Evolutionary conservation across 495 filamentous ascomycete species (phyloP), one percentile per base, ranked within the genome.

Genomic region (Penicillium bovifimosum): DNA sequence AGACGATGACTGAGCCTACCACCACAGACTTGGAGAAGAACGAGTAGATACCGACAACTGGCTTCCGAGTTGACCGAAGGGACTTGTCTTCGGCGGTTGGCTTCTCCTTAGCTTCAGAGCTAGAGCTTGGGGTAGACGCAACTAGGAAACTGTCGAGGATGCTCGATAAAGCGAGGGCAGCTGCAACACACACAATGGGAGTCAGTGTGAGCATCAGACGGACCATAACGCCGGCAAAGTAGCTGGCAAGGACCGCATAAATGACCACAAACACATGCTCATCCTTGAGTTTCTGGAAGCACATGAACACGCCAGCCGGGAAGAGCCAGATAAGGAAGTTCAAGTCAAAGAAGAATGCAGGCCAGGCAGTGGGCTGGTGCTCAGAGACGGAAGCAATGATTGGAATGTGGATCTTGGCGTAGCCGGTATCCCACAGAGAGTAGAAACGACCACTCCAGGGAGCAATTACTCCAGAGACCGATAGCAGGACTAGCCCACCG

Each of bases 331-430:
- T 96, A 54, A 99, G 77, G 77, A 99, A 82, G 73, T 95, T 96
- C 58, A 99, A 79, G 61, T 99, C 95, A 69, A 99, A 99, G 75
- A 97, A 99, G 81, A 96, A 99, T 31, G 95, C 91, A 7, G 95
- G 95, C 95, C 95, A 99, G n/a, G 95, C 95, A 24, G 95, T 99
- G 10, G 95, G 95, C 69, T 99, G 95, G 78, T 99, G 95, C 69
- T 99, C 95, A 7, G 95, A 99, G 26, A 99, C 95, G 3, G 93
- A 97, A 20, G 95, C 95, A 71, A 99, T 99, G 64, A 99, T 99
- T 31, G 95, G 95, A 66, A 99, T 99, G 60, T 99, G 95, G 53
- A 97, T 95, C 75, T 99, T 99, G 59, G 95, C 95, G 66, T 99
- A 99, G 59, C 88, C 90, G 9, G 95, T 99, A 71, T 99, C 95